Evolutionary conservation across 2,329 filamentous ascomycete species (phyloP).

Genomic region (Colletotrichum godetiae): DNA sequence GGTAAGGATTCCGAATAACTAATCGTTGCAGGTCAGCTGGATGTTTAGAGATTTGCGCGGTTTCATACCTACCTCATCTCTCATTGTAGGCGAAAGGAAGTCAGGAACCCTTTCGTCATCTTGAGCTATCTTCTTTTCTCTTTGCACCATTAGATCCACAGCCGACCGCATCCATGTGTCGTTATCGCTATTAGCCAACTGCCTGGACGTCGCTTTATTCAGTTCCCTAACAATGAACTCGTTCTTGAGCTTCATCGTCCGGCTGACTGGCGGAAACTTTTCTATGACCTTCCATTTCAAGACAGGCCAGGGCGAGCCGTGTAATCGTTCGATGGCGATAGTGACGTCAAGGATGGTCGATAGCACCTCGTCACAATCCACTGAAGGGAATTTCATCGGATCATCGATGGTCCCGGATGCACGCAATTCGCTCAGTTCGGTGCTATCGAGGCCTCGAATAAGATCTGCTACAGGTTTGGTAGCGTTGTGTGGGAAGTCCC

Average conservation of each 20-base stretch:
- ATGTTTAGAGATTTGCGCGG: accelerated
- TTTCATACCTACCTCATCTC: constrained; percentile 11
- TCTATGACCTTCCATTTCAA: constrained; percentile 16
- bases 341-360: constrained; percentile 1
- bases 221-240: constrained; percentile 9
- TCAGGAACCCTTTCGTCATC: constrained; percentile 9
- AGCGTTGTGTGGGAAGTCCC: constrained; percentile 12
- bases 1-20: constrained; percentile 44
- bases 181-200: not conserved
- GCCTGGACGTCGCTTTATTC: constrained; percentile 4
- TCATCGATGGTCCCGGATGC: not conserved
- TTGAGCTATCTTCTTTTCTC: constrained; percentile 22
- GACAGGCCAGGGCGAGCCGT: constrained; percentile 1
- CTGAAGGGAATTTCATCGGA: not conserved
- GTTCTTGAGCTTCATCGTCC: constrained; percentile 1
- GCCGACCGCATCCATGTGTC: constrained; percentile 24
- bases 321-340: constrained; percentile 4
- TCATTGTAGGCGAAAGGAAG: constrained; percentile 13
- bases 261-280: constrained; percentile 4
- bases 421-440: not conserved
- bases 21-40: not conserved
- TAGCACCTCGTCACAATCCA: not conserved
- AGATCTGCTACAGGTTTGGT: constrained; percentile 11
- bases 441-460: not conserved
- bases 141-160: constrained; percentile 30